phyloP scores from a whole-genome alignment of 176 grass and related monocot genomes.

The Oryza nivara region DNA sequence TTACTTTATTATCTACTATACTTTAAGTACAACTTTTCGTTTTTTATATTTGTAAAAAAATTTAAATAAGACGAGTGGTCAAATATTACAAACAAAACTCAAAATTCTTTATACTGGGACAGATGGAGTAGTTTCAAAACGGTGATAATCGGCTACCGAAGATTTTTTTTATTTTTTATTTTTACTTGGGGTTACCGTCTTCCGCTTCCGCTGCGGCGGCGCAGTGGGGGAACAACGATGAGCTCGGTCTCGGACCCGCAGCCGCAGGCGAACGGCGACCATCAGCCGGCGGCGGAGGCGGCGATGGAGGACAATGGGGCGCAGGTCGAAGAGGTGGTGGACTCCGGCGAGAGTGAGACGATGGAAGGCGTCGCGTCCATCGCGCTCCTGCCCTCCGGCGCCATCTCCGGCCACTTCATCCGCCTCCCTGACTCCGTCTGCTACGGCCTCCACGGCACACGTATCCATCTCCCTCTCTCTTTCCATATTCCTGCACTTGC shows the following conservation, averaged over 20 bases:
- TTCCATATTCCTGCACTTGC: background rate
- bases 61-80: too few relatives aligned
- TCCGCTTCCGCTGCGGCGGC: background rate
- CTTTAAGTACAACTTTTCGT: too few relatives aligned
- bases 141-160: too few relatives aligned
- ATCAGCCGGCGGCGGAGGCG: background rate
- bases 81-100: too few relatives aligned
- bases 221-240: background rate
- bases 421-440: conserved; percentile 72
- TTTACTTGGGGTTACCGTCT: background rate
- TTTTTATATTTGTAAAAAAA: too few relatives aligned
- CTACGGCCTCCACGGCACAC: conserved; percentile 88
- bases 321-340: conserved; percentile 37
- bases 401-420: conserved; percentile 94
- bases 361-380: conserved; percentile 98
- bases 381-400: conserved; percentile 74
- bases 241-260: conserved; percentile 40
- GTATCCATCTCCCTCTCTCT: conserved; percentile 34
- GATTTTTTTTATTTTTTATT: too few relatives aligned
- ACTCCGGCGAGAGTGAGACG: conserved; percentile 38
- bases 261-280: conserved; percentile 25
- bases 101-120: too few relatives aligned
- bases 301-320: background rate
- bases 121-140: too few relatives aligned
- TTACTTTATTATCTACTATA: too few relatives aligned